These are phyloP conservation scores for Beauveria asiatica DNA, from an alignment of 2,329 filamentous ascomycete genomes.

Conservation along the genomic window DNA sequence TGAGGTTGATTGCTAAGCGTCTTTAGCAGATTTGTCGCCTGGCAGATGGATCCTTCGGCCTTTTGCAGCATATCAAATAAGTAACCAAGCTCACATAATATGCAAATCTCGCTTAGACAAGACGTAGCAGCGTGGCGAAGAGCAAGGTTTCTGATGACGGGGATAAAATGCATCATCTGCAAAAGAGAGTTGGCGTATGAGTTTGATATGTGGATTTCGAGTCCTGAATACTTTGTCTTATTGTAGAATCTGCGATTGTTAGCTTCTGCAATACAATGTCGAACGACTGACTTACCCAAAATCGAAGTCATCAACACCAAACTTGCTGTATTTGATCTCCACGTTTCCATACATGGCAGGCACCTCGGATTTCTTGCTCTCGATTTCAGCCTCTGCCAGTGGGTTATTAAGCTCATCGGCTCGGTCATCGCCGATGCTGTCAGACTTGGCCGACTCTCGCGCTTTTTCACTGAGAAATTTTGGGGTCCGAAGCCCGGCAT, in stretches of 20 bases:
- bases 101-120: slow-evolving; percentile 73
- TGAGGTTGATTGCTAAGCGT: slow-evolving; percentile 78
- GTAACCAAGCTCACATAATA: slow-evolving; percentile 91
- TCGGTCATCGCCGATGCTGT: slow-evolving; percentile 32
- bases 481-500: slow-evolving; percentile 60
- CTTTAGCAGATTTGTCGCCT: slow-evolving; percentile 90
- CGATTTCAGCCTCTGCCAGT: slow-evolving; percentile 60
- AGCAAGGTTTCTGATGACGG: slow-evolving; percentile 77
- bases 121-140: slow-evolving; percentile 80
- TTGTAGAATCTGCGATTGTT: slow-evolving; percentile 69
- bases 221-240: slow-evolving; percentile 78
- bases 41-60: slow-evolving; percentile 85
- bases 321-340: slow-evolving; percentile 98
- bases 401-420: slow-evolving; percentile 53
- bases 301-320: slow-evolving; percentile 98
- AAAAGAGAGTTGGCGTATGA: slow-evolving; percentile 91
- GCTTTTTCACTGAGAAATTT: slow-evolving; percentile 95
- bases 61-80: slow-evolving; percentile 98
- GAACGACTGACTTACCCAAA: slow-evolving; percentile 57
- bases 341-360: slow-evolving; percentile 86
- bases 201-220: slow-evolving; percentile 94
- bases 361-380: slow-evolving; percentile 70
- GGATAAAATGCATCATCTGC: slow-evolving; percentile 86
- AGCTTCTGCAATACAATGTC: slow-evolving; percentile 13
- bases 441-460: slow-evolving; percentile 51